These are phyloP conservation scores for Rhododendron ovatum DNA, from an alignment of 148 eudicot genomes.

Conservation along the genomic window DNA sequence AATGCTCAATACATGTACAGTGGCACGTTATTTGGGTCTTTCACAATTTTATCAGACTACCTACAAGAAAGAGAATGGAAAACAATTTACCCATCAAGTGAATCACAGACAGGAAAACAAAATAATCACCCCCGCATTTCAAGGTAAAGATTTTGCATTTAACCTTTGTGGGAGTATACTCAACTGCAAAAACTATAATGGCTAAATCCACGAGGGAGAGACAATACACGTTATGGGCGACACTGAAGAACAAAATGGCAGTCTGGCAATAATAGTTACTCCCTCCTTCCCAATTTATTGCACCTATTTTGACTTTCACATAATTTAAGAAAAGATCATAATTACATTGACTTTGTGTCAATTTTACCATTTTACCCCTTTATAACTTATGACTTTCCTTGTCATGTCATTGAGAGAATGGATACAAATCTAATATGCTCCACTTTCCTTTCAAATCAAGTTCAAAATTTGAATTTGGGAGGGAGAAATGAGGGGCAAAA, in stretches of 20 bases:
- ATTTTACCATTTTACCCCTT: no score
- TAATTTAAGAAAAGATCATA: no score
- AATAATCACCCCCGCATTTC: not conserved
- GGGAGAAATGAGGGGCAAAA: no score
- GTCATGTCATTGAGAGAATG: no score
- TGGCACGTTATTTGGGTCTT: not conserved
- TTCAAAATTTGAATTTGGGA: no score
- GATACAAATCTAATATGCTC: no score
- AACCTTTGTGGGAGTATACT: not conserved
- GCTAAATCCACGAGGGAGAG: no score
- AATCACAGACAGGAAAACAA: not conserved
- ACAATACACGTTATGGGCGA: not conserved
- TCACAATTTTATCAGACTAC: not conserved
- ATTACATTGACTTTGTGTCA: no score
- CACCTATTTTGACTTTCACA: no score
- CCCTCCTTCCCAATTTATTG: no score
- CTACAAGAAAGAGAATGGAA: not conserved
- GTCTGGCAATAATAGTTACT: not conserved
- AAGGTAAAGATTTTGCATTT: not conserved
- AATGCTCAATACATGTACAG: not conserved
- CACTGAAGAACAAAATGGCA: not conserved
- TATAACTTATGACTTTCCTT: no score
- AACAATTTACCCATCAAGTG: not conserved
- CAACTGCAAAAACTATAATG: not conserved
- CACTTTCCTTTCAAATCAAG: no score